These are phyloP conservation scores for Trichosanthes truncata DNA, from an alignment of 306 rosid species.

Conservation along the genomic window DNA sequence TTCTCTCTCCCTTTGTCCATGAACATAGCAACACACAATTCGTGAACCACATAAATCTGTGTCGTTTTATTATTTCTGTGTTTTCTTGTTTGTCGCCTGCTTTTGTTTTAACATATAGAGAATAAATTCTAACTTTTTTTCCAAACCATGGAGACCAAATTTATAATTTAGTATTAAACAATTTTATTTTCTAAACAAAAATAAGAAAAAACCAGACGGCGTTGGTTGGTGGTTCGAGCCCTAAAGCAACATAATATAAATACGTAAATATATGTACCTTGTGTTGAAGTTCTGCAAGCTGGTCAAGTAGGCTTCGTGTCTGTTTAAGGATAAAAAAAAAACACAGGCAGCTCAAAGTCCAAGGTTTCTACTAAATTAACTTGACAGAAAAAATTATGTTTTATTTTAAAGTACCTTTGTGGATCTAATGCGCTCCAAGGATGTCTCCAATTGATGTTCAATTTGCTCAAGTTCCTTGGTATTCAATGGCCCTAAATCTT, in stretches of 20 bases:
- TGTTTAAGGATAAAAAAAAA: conserved; percentile 13
- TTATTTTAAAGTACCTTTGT: conserved; percentile 39
- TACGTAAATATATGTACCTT: conserved; percentile 23
- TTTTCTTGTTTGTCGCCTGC: no score
- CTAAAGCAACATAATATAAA: not conserved
- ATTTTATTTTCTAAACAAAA: no score
- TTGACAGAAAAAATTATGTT: not conserved
- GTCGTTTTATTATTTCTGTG: no score
- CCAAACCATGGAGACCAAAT: no score
- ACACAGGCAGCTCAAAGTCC: not conserved
- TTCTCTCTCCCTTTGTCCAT: no score
- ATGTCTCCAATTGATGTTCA: conserved; percentile 64
- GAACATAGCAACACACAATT: no score
- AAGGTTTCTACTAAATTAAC: not conserved
- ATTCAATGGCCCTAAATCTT: conserved; percentile 57
- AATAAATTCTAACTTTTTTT: no score
- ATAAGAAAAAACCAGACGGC: no score
- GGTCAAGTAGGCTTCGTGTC: conserved; percentile 68
- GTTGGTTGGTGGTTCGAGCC: no score
- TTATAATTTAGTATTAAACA: no score
- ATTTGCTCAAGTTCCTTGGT: conserved; percentile 57
- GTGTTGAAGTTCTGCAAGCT: conserved; percentile 69
- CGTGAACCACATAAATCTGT: no score
- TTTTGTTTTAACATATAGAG: no score
- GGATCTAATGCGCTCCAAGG: conserved; percentile 64